Percentiles rank a stretch among this genome's conserved stretches.
Evolutionary conservation across 2,329 filamentous ascomycete species (phyloP).

Genomic region (Ophiosphaerella herpotricha): DNA sequence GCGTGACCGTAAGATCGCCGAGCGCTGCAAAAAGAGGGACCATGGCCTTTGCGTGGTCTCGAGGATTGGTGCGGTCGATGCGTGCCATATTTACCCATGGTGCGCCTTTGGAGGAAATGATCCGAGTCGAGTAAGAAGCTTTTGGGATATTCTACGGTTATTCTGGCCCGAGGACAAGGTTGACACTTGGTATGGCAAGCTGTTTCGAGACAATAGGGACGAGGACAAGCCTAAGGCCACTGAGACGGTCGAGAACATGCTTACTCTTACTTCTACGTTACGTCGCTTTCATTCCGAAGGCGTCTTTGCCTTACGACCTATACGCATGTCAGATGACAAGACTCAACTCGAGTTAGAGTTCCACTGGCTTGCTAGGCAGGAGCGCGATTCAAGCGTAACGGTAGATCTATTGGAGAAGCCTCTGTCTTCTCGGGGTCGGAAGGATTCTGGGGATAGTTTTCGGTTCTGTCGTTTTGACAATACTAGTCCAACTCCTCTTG

Average conservation of each 20-base stretch:
- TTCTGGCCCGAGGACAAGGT: constrained; percentile 11
- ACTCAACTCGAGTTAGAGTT: constrained; percentile 23
- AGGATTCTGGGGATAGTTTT: constrained; percentile 4
- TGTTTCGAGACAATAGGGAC: no score
- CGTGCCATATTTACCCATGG: constrained; percentile 25
- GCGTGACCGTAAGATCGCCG: constrained; percentile 7
- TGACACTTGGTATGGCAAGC: constrained; percentile 3
- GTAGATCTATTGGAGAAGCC: constrained; percentile 13
- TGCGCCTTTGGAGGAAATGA: constrained; percentile 12
- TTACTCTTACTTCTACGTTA: constrained; percentile 14
- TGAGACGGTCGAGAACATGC: constrained; percentile 23
- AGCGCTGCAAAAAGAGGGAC: constrained; percentile 17
- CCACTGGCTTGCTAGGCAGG: constrained; percentile 18
- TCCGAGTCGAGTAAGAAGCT: constrained; percentile 2
- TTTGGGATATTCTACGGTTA: constrained; percentile 10
- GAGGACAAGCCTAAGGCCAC: not conserved
- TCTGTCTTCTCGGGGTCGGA: constrained; percentile 14
- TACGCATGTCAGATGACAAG: constrained; percentile 22
- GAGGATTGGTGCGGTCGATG: constrained; percentile 16
- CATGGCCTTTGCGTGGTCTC: constrained; percentile 16
- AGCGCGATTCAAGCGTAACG: constrained; percentile 6
- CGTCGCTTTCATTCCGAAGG: constrained; percentile 18
- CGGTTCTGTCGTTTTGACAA: constrained; percentile 9
- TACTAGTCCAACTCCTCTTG: constrained; percentile 8
- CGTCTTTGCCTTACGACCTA: constrained; percentile 19